phyloP scores from a whole-genome alignment of 495 filamentous ascomycete genomes.

The Viridothelium virens region DNA sequence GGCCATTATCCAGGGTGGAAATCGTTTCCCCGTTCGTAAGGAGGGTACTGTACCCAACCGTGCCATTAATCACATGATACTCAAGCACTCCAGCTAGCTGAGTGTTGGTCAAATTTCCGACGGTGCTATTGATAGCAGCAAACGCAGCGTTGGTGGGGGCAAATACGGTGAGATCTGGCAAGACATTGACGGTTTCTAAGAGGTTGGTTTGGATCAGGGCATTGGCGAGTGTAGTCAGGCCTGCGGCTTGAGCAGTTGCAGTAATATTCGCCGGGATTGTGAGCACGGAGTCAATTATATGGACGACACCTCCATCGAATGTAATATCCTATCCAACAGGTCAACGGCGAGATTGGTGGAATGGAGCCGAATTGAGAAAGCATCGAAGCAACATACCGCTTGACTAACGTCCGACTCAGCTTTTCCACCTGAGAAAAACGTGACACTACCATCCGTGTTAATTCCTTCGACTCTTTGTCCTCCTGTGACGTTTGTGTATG shows the following conservation, averaged over 20 bases:
- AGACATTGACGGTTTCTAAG: slow-evolving; percentile 35
- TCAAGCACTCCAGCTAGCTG: slow-evolving; percentile 44
- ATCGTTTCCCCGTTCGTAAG: slow-evolving; percentile 42
- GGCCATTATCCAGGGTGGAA: slow-evolving; percentile 37
- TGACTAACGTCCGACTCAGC: slow-evolving; percentile 28
- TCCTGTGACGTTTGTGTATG: slow-evolving; percentile 44
- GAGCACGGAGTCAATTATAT: slow-evolving; percentile 56
- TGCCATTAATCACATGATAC: slow-evolving; percentile 53
- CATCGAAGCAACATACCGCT: slow-evolving; percentile 26
- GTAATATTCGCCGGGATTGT: slow-evolving; percentile 48
- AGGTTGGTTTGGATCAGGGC: slow-evolving; percentile 45
- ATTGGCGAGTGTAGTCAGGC: slow-evolving; percentile 52
- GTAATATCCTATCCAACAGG: slow-evolving; percentile 38
- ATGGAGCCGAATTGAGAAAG: background rate
- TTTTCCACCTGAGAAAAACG: slow-evolving; percentile 35
- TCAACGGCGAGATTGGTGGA: background rate
- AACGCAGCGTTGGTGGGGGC: slow-evolving; percentile 33
- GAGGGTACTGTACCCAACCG: slow-evolving; percentile 44
- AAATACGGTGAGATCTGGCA: slow-evolving; percentile 49
- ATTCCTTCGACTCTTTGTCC: slow-evolving; percentile 42
- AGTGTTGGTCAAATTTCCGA: slow-evolving; percentile 40
- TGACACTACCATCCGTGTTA: slow-evolving; percentile 25
- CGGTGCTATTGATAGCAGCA: slow-evolving; percentile 48
- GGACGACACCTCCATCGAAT: slow-evolving; percentile 59
- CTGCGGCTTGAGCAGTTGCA: slow-evolving; percentile 42